Evolutionary conservation across 31 red algal genomes (phyloP), one percentile per base, ranked within the genome.

Genomic region (Odonthalia washingtoniensis): DNA sequence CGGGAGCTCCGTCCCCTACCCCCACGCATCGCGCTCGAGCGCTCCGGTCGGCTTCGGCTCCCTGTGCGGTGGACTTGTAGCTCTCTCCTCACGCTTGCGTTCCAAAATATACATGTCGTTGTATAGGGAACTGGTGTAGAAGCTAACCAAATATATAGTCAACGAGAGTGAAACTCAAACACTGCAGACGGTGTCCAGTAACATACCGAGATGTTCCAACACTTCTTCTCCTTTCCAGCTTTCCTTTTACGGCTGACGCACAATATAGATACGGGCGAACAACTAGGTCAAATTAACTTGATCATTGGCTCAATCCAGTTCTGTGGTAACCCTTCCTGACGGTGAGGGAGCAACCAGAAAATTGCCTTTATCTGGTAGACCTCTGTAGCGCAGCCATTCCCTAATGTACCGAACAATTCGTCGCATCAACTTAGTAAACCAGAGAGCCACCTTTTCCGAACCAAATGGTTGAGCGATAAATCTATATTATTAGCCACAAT

Each of bases 101-200:
- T 31, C 2, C 33, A 3, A 30, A 39, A n/a, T 37, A 27, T 75
- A 30, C 39, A n/a, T 2, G 2, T 80, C n/a, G 0, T 21, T 39
- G 30, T n/a, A 26, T n/a, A n/a, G 72, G 12, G 28, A 4, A 40
- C 72, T 42, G 28, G 28, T 16, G 40, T 40, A 28, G 65, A 44
- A 2, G 40, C 65, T 45, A 84, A 84, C 28, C 0, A 0, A 12
- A n/a, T n/a, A n/a, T n/a, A n/a, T n/a, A n/a, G n/a, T 60, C 3
- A 3, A 45, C 76, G 21, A 60, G 27, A 4, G 49, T 34, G 46
- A 64, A 26, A 64, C 52, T 38, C 2, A 63, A 26, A 65, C 52
- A 57, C 77, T 2, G 77, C 77, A 81, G 52, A 64, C 36, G 26
- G 75, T 78, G 41, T 78, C 75, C 43, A 78, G 46, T 40, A 32